These are phyloP conservation scores for Dendrobium nobile DNA, from an alignment of 106 monocot species.

Conservation along the genomic window DNA sequence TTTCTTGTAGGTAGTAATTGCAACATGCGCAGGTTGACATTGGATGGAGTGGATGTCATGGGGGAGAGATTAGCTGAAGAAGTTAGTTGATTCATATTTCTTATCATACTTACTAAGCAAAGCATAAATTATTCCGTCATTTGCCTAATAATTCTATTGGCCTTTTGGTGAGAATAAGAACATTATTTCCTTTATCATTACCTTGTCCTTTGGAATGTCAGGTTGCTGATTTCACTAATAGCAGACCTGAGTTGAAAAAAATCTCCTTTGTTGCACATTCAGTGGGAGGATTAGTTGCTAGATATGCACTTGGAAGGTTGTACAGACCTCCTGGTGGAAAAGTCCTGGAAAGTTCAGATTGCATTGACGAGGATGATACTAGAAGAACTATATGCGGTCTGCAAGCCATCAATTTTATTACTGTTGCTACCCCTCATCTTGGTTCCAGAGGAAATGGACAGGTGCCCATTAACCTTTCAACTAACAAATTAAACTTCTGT, in stretches of 20 bases:
- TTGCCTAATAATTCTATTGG: slow-evolving; percentile 21
- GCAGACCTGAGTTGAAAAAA: slow-evolving; percentile 37
- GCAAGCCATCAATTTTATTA: slow-evolving; percentile 89
- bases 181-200: slow-evolving; percentile 1
- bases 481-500: background rate
- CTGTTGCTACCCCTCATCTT: slow-evolving; percentile 96
- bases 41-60: slow-evolving; percentile 5
- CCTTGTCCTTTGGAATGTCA: slow-evolving; percentile 15
- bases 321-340: slow-evolving; percentile 34
- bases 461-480: slow-evolving; percentile 27
- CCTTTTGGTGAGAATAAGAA: slow-evolving; percentile 7
- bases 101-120: too few relatives aligned
- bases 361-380: slow-evolving; percentile 16
- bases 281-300: slow-evolving; percentile 76
- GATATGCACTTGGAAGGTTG: slow-evolving; percentile 75
- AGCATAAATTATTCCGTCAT: background rate
- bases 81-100: slow-evolving; percentile 17
- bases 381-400: slow-evolving; percentile 67
- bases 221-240: slow-evolving; percentile 42
- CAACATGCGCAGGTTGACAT: slow-evolving; percentile 1
- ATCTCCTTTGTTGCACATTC: slow-evolving; percentile 86
- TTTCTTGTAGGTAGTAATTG: slow-evolving; percentile 1
- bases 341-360: slow-evolving; percentile 5
- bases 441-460: slow-evolving; percentile 86
- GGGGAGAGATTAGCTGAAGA: slow-evolving; percentile 56